phyloP scores from a whole-genome alignment of 805 yeast genomes.

The Torulaspora franciscae region DNA sequence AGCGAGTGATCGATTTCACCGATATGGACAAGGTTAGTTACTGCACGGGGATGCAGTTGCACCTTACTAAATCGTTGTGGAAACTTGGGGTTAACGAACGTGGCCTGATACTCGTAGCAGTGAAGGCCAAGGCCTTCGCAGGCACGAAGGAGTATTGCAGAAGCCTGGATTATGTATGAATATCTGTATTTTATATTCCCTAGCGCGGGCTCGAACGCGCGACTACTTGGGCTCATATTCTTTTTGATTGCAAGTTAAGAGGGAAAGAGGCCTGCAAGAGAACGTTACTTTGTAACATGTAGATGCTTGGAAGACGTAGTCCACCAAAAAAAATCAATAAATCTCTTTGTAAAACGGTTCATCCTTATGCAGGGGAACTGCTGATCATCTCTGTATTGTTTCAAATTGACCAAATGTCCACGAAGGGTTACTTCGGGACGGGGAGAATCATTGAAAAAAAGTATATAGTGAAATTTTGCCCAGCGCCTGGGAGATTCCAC shows the following conservation, averaged over 20 bases:
- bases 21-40: conserved; percentile 5
- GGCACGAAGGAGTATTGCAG: conserved; percentile 19
- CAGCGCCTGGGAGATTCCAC: no score
- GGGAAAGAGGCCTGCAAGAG: not conserved
- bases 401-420: conserved; percentile 99
- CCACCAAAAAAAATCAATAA: conserved; percentile 72
- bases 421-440: conserved; percentile 33
- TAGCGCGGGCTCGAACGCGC: conserved; percentile 7
- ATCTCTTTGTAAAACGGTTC: conserved; percentile 99
- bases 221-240: not conserved
- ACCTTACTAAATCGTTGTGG: conserved; percentile 24
- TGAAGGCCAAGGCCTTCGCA: conserved; percentile 20
- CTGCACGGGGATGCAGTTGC: conserved; percentile 18
- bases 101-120: conserved; percentile 19
- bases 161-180: conserved; percentile 15
- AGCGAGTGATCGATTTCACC: conserved; percentile 20
- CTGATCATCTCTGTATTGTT: conserved; percentile 99
- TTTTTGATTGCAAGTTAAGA: no score
- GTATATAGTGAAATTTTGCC: not conserved
- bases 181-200: not conserved
- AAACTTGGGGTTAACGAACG: conserved; percentile 19
- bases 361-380: conserved; percentile 99
- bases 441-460: not conserved
- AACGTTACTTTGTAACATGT: not conserved
- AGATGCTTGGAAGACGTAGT: not conserved